A percentile compares a stretch with the other conserved stretches of the same genome.
phyloP scores from a whole-genome alignment of 805 yeast genomes.

The Metschnikowia colocasiae region DNA sequence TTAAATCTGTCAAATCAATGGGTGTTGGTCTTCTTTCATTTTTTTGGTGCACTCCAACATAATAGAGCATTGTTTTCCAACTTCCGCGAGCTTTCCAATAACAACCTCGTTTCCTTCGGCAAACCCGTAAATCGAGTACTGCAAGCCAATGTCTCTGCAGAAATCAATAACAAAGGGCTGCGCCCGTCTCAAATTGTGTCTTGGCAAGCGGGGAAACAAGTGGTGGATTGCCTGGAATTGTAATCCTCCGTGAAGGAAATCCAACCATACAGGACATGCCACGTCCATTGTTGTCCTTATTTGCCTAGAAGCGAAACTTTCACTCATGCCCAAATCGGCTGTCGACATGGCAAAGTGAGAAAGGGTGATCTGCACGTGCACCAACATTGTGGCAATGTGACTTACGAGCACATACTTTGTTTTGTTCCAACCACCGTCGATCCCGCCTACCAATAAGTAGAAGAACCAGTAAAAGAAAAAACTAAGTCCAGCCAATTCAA shows the following conservation, averaged over 20 bases:
- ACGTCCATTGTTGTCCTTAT: conserved; percentile 92
- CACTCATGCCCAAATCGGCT: conserved; percentile 75
- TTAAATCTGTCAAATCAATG: conserved; percentile 2
- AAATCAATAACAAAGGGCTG: conserved; percentile 72
- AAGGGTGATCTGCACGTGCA: conserved; percentile 89
- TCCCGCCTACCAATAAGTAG: conserved; percentile 53
- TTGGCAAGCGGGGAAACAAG: conserved; percentile 81
- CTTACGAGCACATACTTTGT: conserved; percentile 64
- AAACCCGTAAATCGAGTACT: conserved; percentile 82
- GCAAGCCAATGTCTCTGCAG: conserved; percentile 71
- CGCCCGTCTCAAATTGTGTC: conserved; percentile 77
- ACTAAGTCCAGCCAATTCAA: conserved; percentile 65
- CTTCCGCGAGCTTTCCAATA: conserved; percentile 62
- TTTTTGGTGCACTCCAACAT: conserved; percentile 68
- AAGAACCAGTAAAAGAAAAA: conserved; percentile 82
- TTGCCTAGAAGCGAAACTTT: conserved; percentile 76
- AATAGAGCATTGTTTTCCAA: conserved; percentile 75
- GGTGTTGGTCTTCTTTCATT: conserved; percentile 50
- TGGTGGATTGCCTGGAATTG: conserved; percentile 92
- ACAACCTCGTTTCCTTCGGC: conserved; percentile 72
- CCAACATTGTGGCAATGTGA: conserved; percentile 80
- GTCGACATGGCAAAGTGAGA: conserved; percentile 95
- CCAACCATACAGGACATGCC: conserved; percentile 90
- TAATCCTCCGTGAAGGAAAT: conserved; percentile 85
- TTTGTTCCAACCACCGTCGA: conserved; percentile 53